A percentile compares a stretch with the other conserved stretches of the same genome.
Conservation (phyloP, 345 rosid genomes). For the Heritiera littoralis region DNA sequence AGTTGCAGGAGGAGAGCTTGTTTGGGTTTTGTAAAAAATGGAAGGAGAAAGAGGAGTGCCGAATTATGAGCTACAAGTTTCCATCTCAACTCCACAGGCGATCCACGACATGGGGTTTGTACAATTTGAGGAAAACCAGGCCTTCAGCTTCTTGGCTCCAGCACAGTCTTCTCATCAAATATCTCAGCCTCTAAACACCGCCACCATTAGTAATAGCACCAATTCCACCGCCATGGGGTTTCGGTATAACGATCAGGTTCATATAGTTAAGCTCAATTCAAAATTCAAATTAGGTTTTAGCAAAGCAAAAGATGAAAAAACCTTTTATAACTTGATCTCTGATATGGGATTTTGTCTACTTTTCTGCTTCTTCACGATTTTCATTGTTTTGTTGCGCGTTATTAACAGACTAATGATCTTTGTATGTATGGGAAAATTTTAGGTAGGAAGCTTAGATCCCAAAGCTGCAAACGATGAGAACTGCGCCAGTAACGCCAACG, state of each 20-base stretch:
- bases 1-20: not conserved
- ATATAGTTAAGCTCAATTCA: not conserved
- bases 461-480: conserved; percentile 46
- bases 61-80: conserved; percentile 64
- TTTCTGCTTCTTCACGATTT: not conserved
- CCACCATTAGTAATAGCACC: conserved; percentile 15
- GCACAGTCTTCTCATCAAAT: conserved; percentile 40
- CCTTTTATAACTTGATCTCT: not conserved
- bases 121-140: conserved; percentile 75
- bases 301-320: not conserved
- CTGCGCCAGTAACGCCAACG: conserved; percentile 42
- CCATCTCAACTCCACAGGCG: conserved; percentile 56
- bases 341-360: not conserved
- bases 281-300: conserved; percentile 1
- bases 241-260: conserved; percentile 46
- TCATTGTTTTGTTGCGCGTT: not conserved
- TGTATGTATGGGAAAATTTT: conserved; percentile 5
- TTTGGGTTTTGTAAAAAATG: conserved; percentile 33
- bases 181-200: conserved; percentile 35
- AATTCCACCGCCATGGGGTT: conserved; percentile 44
- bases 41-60: conserved; percentile 52
- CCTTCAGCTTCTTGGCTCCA: conserved; percentile 70
- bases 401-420: not conserved
- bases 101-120: conserved; percentile 75
- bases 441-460: conserved; percentile 54